Percentiles rank a stretch among this genome's conserved stretches.
Evolutionary conservation across 176 grass and related monocot species (phyloP).

Genomic region (Musa acuminata): DNA sequence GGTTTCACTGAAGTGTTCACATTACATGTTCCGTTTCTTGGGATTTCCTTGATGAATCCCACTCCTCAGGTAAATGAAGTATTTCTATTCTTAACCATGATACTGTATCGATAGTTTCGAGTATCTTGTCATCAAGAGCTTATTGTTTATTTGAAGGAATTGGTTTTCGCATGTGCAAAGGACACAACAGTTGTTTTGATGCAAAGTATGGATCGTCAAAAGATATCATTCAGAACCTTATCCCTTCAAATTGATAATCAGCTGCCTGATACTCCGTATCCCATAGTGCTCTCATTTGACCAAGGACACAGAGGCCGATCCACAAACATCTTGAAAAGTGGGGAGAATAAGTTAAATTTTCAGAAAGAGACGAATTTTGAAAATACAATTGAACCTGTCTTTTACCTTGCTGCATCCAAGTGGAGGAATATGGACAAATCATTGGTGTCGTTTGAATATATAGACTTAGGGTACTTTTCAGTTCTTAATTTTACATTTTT

Average conservation of each 20-base stretch:
- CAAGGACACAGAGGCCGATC: conserved; percentile 51
- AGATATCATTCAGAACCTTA: conserved; percentile 50
- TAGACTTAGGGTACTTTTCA: conserved; percentile 61
- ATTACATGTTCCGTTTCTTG: conserved; percentile 69
- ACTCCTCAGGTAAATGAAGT: conserved; percentile 59
- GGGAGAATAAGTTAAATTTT: conserved; percentile 50
- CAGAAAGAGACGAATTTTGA: conserved; percentile 35
- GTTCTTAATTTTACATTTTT: conserved; percentile 1
- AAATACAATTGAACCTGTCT: conserved; percentile 32
- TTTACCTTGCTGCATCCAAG: conserved; percentile 60
- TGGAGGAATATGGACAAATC: conserved; percentile 74
- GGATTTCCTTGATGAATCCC: conserved; percentile 90
- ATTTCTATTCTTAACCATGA: neutral
- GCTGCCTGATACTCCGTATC: conserved; percentile 70
- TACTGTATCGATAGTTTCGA: neutral
- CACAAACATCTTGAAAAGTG: conserved; percentile 52
- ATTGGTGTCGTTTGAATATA: conserved; percentile 68
- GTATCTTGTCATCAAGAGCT: neutral
- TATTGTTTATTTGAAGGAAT: conserved; percentile 56
- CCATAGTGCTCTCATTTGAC: conserved; percentile 79
- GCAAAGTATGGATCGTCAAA: conserved; percentile 87
- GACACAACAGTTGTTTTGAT: conserved; percentile 62
- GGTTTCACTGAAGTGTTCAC: conserved; percentile 62
- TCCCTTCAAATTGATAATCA: conserved; percentile 99
- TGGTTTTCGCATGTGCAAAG: conserved; percentile 83